Percentiles rank a stretch among this genome's conserved stretches.
Evolutionary conservation across 2,329 filamentous ascomycete genomes (phyloP).

Genomic region (Daldinia sp.): DNA sequence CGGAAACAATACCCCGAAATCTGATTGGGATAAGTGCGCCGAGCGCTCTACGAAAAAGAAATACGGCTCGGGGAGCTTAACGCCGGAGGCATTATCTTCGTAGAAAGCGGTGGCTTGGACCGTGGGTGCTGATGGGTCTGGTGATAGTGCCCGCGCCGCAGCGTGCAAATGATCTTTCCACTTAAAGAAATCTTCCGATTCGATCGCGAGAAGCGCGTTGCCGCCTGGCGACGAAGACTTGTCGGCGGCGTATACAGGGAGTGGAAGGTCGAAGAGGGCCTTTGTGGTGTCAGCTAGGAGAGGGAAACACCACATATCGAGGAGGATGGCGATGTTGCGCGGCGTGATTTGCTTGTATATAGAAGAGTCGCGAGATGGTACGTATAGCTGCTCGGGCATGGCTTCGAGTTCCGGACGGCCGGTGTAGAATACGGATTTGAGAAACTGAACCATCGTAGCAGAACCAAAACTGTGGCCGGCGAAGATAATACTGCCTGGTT

Average conservation of each 20-base stretch:
- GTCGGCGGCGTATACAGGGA: constrained; percentile 71
- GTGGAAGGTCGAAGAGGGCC: constrained; percentile 73
- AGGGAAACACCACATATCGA: constrained; percentile 85
- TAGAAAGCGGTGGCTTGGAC: constrained; percentile 55
- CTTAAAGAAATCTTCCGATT: constrained; percentile 80
- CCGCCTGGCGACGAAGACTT: constrained; percentile 54
- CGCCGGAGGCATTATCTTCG: constrained; percentile 47
- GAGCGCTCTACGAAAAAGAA: constrained; percentile 78
- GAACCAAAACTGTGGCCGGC: constrained; percentile 85
- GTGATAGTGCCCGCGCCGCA: constrained; percentile 72
- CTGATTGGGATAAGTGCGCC: constrained; percentile 84
- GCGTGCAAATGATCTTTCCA: constrained; percentile 77
- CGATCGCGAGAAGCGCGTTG: constrained; percentile 71
- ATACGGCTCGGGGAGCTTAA: constrained; percentile 61
- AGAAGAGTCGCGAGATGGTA: constrained; percentile 61
- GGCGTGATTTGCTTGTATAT: constrained; percentile 74
- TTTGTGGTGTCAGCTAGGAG: constrained; percentile 68
- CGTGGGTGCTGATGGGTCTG: constrained; percentile 55
- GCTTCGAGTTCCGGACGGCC: constrained; percentile 54
- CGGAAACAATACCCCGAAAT: constrained; percentile 85
- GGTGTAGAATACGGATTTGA: constrained; percentile 81
- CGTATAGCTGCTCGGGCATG: constrained; percentile 67
- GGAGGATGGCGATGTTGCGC: constrained; percentile 69
- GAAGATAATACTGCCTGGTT: constrained; percentile 77
- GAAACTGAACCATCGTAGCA: constrained; percentile 75